Percentiles rank a stretch among this genome's conserved stretches.
Conservation (phyloP, 225 moss, liverwort and hornwort genomes). For the Neckera pumila region DNA sequence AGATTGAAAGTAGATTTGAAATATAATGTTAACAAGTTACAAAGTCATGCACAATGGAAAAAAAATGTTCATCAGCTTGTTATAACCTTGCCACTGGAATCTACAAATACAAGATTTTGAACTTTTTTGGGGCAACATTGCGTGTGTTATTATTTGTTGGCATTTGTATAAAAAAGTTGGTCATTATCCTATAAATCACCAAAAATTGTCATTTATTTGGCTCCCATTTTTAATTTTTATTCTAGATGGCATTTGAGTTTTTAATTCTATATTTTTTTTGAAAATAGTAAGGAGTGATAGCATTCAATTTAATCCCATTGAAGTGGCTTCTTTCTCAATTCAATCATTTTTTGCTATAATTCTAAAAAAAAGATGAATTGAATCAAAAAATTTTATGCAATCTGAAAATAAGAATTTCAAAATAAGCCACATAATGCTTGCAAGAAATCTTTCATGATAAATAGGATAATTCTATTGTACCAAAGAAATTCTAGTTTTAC, state of each 20-base stretch:
- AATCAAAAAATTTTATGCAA: neutral
- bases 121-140: rapidly evolving
- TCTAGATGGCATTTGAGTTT: neutral
- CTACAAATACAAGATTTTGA: neutral
- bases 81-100: neutral
- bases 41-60: neutral
- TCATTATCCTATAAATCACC: neutral
- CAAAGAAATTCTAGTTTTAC: neutral
- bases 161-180: neutral
- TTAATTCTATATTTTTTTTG: neutral
- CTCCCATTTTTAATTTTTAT: neutral
- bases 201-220: neutral
- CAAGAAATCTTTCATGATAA: no score
- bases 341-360: neutral
- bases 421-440: neutral
- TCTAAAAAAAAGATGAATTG: neutral
- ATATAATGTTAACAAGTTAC: neutral
- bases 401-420: neutral
- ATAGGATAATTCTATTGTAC: neutral
- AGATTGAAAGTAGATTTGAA: neutral
- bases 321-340: no score
- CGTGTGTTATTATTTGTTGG: neutral
- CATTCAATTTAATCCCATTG: neutral
- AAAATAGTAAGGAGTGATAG: neutral
- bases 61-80: neutral